Conservation (phyloP, 108 stramenopile genomes). For the Skeletonema costatum region DNA sequence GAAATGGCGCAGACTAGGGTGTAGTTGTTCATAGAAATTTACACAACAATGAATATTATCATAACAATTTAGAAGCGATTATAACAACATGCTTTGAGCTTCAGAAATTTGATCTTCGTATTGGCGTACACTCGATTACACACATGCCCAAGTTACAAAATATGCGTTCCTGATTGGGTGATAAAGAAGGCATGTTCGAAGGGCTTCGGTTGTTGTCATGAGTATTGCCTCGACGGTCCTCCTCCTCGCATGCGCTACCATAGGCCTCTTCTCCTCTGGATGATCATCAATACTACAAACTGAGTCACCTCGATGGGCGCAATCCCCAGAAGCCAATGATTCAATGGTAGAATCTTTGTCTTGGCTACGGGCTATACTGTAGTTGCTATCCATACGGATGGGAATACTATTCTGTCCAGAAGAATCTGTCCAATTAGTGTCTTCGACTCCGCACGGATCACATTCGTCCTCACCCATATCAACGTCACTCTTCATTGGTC, state of each 20-base stretch:
- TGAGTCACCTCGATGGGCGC: too few relatives aligned
- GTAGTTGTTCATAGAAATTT: not conserved
- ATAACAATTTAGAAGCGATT: not conserved
- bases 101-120: not conserved
- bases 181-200: not conserved
- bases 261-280: too few relatives aligned
- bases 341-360: too few relatives aligned
- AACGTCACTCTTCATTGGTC: not conserved
- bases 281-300: too few relatives aligned
- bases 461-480: not conserved
- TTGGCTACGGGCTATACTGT: too few relatives aligned
- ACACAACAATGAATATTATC: not conserved
- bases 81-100: not conserved
- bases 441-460: not conserved
- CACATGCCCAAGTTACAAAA: not conserved
- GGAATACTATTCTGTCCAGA: too few relatives aligned
- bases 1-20: conserved; percentile 13
- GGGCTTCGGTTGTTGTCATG: not conserved
- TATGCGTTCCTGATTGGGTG: not conserved
- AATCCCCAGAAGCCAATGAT: too few relatives aligned
- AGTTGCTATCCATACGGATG: too few relatives aligned
- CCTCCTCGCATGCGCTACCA: too few relatives aligned
- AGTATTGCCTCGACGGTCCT: too few relatives aligned
- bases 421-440: not conserved
- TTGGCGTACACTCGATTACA: not conserved